Conservation (phyloP, 306 rosid species). For the Dryas drummondii region DNA sequence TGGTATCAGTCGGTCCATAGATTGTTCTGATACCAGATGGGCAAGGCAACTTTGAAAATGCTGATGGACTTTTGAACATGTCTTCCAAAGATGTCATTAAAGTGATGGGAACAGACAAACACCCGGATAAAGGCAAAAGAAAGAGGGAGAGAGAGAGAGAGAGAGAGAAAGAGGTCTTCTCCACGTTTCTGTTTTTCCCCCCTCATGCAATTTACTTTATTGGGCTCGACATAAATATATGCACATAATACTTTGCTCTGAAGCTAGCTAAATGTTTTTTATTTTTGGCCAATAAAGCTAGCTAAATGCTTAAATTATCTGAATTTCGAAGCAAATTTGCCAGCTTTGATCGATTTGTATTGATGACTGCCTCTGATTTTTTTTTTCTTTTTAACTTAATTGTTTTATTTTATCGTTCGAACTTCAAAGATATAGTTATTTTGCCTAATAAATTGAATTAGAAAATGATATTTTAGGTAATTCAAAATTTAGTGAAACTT, state of each 20-base stretch:
- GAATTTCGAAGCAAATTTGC: too few relatives aligned
- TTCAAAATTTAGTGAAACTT: too few relatives aligned
- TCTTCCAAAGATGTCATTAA: background rate
- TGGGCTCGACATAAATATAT: background rate
- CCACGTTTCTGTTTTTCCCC: background rate
- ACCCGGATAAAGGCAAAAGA: background rate
- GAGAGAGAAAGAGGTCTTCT: background rate
- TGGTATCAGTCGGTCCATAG: too few relatives aligned
- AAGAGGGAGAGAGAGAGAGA: background rate
- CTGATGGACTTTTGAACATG: background rate
- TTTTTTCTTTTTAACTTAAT: too few relatives aligned
- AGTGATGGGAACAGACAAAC: background rate
- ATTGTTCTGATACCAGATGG: background rate
- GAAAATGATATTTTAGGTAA: too few relatives aligned
- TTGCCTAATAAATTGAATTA: too few relatives aligned
- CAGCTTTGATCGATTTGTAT: too few relatives aligned
- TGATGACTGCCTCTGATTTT: too few relatives aligned
- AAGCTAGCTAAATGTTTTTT: background rate
- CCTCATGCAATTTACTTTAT: background rate
- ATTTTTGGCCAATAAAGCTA: too few relatives aligned
- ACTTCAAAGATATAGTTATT: too few relatives aligned
- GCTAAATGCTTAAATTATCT: too few relatives aligned
- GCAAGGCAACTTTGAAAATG: conserved; percentile 9
- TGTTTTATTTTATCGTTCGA: too few relatives aligned
- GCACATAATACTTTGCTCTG: background rate